Evolutionary conservation across 345 rosid genomes (phyloP).

Genomic region (Microcos paniculata): DNA sequence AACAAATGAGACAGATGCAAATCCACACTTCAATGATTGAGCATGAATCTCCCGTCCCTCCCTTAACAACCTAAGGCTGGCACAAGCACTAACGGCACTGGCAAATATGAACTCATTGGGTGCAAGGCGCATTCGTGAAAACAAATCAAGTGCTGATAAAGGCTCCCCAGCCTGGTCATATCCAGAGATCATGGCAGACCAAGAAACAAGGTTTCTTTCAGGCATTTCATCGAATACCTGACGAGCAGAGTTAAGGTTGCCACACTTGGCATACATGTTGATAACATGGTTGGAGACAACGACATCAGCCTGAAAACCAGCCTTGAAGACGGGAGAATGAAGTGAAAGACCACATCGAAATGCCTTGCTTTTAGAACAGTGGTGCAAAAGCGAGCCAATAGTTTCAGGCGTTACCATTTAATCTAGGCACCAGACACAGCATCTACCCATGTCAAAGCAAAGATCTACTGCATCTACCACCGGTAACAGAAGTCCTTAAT

Average conservation of each 20-base stretch:
- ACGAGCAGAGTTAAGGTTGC: conserved; percentile 38
- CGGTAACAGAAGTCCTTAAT: too few species aligned
- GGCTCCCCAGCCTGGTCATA: conserved; percentile 44
- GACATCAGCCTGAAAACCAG: conserved; percentile 32
- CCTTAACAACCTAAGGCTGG: conserved; percentile 27
- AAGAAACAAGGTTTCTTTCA: conserved; percentile 52
- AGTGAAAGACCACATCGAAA: conserved; percentile 40
- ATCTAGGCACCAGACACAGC: not conserved
- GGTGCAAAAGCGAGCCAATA: conserved; percentile 43
- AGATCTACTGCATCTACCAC: too few species aligned
- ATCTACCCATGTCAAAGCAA: not conserved
- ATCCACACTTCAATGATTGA: conserved; percentile 48
- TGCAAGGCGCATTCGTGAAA: conserved; percentile 30
- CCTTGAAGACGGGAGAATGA: conserved; percentile 45
- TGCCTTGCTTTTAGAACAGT: conserved; percentile 45
- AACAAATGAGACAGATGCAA: conserved; percentile 41
- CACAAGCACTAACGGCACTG: conserved; percentile 49
- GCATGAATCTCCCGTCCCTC: conserved; percentile 55
- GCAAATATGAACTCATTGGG: conserved; percentile 57
- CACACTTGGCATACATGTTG: conserved; percentile 59
- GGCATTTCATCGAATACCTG: conserved; percentile 57
- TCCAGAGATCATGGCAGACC: conserved; percentile 70
- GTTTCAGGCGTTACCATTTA: conserved; percentile 29
- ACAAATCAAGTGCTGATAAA: conserved; percentile 36
- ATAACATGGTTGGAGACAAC: conserved; percentile 49